Conservation (phyloP, 331 rosid species). For the Acacia concinna region DNA sequence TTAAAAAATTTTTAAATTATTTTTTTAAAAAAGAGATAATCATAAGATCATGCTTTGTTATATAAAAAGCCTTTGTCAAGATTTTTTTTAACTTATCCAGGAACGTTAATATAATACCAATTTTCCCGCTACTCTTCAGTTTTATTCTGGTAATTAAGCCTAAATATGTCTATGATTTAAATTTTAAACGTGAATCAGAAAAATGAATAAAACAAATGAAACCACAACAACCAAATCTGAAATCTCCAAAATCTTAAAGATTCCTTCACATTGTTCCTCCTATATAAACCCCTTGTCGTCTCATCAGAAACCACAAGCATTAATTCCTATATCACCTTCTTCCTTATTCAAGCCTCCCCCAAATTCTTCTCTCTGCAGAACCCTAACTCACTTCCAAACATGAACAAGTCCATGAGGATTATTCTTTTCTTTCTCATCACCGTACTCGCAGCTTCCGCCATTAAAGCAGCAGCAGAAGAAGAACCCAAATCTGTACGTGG, state of each 20-base stretch:
- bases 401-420: conserved; percentile 35
- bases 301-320: conserved; percentile 22
- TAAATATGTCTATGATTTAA: background rate
- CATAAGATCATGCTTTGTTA: background rate
- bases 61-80: too few species aligned
- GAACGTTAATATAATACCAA: background rate
- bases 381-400: conserved; percentile 2
- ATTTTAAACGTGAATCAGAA: background rate
- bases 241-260: background rate
- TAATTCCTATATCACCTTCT: background rate
- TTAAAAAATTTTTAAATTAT: too few species aligned
- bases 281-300: conserved; percentile 7
- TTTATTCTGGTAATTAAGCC: background rate
- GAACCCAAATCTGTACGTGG: background rate
- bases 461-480: background rate
- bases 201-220: background rate
- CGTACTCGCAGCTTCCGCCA: conserved; percentile 35
- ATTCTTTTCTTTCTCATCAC: conserved; percentile 33
- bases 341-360: background rate
- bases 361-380: background rate
- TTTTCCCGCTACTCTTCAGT: background rate
- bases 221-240: background rate
- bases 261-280: background rate
- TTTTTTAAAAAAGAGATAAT: too few species aligned
- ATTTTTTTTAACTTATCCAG: background rate